Base-by-base conservation (phyloP, 192 early-diverging fungal genomes). In the Coemansia furcata region DNA sequence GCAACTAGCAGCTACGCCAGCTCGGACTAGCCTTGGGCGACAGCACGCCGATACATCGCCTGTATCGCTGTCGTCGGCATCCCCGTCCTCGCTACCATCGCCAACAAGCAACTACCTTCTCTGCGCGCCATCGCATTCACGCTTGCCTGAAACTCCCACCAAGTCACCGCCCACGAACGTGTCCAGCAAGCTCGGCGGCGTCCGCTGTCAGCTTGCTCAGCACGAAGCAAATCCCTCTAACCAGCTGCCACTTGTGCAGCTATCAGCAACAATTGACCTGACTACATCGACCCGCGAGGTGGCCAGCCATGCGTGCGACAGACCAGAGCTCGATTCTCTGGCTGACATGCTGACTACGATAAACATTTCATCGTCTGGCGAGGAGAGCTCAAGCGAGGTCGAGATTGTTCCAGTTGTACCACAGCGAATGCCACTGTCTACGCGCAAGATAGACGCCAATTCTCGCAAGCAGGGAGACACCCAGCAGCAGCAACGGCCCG, bases 351-450 rank as follows among this genome's bases (percentile, higher is more conserved):
- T 73, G 39, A 65, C 65, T 7, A 57, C 65, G 14, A 58, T 80
- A 49, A 71, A 70, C 63, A 71, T 71, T 17, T 70, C 71, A 14
- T 74, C 74, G 8, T 66, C 68, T 10, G 68, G 65, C 21, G 76
- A 73, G 36, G 44, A 42, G 17, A 69, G 71, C 39, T 63, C 60
- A 19, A 67, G 71, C 47, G 68, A 78, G n/a, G 42, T 49, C 4
- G 71, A 67, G 21, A 7, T 66, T 23, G 8, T 57, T 4, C n/a
- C n/a, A 1, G 66, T 36, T 29, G 50, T 52, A 26, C 12, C 26
- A 30, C 21, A 15, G 29, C 49, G 37, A 0, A 4, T 40, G 6
- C 11, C 23, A 42, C 23, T 29, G 50, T 30, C 50, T 15, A 52
- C 26, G 50, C 50, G 50, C 21, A 52, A 52, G 50, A 23, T 12